These are phyloP conservation scores for Rubus idaeus DNA, from an alignment of 306 rosid genomes.

Conservation along the genomic window DNA sequence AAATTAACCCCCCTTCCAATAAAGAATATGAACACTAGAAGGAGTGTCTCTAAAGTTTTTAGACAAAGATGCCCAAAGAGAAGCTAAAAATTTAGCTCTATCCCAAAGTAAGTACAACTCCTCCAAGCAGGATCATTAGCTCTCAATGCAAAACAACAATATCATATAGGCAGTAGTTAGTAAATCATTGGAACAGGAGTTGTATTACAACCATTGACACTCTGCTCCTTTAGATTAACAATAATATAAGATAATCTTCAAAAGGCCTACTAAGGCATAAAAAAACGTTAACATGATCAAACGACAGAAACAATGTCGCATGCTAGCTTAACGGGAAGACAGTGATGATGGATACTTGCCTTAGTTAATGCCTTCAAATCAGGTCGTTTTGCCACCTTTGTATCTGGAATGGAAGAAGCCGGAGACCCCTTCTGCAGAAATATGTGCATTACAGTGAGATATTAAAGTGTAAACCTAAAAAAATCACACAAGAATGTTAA, in stretches of 20 bases:
- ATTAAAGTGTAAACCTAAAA: neutral
- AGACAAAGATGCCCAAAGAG: neutral
- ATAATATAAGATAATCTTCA: no score
- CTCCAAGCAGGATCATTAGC: neutral
- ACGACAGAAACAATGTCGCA: no score
- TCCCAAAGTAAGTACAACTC: neutral
- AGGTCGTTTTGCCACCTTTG: conserved; percentile 66
- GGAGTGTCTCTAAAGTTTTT: neutral
- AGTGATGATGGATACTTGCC: conserved; percentile 47
- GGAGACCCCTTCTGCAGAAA: conserved; percentile 37
- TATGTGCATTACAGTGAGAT: neutral
- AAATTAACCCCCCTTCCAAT: no score
- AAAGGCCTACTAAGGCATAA: no score
- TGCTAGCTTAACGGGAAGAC: neutral
- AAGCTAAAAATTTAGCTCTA: neutral
- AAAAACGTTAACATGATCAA: no score
- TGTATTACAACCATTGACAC: conserved; percentile 1
- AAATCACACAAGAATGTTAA: neutral
- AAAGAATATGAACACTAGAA: neutral
- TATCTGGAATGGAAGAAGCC: conserved; percentile 7
- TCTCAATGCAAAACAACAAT: neutral
- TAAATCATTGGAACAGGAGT: neutral
- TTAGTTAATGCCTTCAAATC: conserved; percentile 83
- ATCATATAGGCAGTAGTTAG: neutral
- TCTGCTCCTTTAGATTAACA: no score